Conservation (phyloP, 2,329 filamentous ascomycete genomes). For the Hypoxylon rubiginosum region DNA sequence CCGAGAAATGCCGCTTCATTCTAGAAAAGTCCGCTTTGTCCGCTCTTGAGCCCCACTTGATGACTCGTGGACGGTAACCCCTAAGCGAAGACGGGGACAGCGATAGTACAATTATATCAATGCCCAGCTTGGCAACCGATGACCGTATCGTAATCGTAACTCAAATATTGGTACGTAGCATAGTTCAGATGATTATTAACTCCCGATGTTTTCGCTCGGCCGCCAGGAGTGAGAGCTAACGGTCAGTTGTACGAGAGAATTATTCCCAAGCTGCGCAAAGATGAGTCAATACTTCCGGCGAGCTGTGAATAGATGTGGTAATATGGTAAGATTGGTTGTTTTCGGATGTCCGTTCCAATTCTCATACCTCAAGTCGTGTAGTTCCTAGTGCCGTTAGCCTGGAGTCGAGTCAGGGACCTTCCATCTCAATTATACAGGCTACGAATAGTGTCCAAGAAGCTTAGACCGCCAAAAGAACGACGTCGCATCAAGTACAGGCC, state of each 20-base stretch:
- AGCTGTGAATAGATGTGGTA: too few relatives aligned
- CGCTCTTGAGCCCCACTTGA: slow-evolving; percentile 27
- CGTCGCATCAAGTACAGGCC: slow-evolving; percentile 38
- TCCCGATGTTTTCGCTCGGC: neutral
- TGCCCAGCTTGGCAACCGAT: neutral
- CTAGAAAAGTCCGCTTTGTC: slow-evolving; percentile 32
- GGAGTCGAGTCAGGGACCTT: neutral
- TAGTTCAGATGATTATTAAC: neutral
- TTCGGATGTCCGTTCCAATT: neutral
- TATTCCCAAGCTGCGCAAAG: neutral
- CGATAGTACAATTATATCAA: neutral
- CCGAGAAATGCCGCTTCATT: slow-evolving; percentile 16
- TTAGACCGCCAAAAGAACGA: slow-evolving; percentile 16
- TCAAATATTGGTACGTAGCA: neutral
- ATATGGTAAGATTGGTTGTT: neutral
- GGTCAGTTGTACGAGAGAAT: neutral
- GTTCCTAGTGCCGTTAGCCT: neutral
- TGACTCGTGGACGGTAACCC: slow-evolving; percentile 11
- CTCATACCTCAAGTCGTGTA: neutral
- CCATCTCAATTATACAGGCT: slow-evolving; percentile 30
- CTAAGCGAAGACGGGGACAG: neutral
- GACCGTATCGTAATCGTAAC: neutral
- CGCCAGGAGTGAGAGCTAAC: neutral
- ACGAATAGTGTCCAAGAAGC: slow-evolving; percentile 22
- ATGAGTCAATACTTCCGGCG: too few relatives aligned